Evolutionary conservation across 495 filamentous ascomycete species (phyloP), one percentile per base, ranked within the genome.

Genomic region (Trypethelium eluteriae): DNA sequence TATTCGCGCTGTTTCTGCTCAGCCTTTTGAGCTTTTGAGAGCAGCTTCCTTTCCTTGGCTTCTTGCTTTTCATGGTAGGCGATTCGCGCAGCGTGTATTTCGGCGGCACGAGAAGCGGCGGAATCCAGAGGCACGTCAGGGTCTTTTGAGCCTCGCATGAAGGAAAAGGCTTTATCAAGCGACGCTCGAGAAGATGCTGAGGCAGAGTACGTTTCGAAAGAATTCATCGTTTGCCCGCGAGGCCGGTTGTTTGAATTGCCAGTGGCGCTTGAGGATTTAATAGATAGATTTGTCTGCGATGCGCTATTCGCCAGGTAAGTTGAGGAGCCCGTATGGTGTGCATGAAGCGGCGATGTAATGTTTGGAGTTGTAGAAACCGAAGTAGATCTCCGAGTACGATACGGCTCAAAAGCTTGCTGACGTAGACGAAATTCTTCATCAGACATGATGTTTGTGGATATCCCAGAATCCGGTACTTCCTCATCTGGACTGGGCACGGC

Each of bases 51-150:
- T 34, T 78, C 80, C 68, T 87, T 86, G 9, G 82, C 82, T n/a
- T 77, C 83, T 70, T 86, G 83, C 67, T 83, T 83, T 65, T 86
- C 82, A 64, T 81, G 75, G 69, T 85, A 86, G 2, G 83, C 83
- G 38, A 70, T 69, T 3, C 49, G 25, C 4, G 64, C 66, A 80
- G 80, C 12, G 66, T 81, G 81, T 5, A 86, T 79, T 10, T 79
- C 80, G 32, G 82, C 83, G 64, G 82, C 82, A 63, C 82, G 79
- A 16, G 79, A 79, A 18, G 80, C 71, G 5, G 84, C 79, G 67
- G 63, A 38, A 53, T 44, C 47, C 12, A 49, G 63, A 4, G 44
- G 7, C 25, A 44, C 82, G 73, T 79, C 66, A 66, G 79, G 70
- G 74, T 82, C 71, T 66, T 82, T 71, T 71, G 79, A 71, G 46